A percentile compares a stretch with the other conserved stretches of the same genome.
Evolutionary conservation across 306 rosid species (phyloP).

Genomic region (Arachis hypogaea): DNA sequence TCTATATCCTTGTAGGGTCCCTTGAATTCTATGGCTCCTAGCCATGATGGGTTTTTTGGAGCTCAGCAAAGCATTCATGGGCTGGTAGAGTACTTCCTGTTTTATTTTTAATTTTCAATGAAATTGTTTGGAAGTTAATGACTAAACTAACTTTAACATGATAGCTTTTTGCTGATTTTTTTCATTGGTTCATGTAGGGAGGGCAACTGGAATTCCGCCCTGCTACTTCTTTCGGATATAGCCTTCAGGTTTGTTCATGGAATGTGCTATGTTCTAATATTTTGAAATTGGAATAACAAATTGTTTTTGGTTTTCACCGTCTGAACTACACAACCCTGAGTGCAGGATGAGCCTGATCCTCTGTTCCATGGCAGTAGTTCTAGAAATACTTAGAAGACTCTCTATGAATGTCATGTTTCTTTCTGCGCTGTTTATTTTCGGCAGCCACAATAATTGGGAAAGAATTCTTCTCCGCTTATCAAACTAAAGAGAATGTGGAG

Average conservation of each 20-base stretch:
- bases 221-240: constrained; percentile 61
- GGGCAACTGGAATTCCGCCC: constrained; percentile 80
- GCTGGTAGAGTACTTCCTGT: constrained; percentile 59
- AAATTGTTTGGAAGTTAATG: constrained; percentile 11
- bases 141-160: constrained; percentile 1
- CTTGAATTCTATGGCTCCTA: constrained; percentile 69
- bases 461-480: neutral
- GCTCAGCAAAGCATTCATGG: constrained; percentile 82
- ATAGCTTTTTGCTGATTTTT: constrained; percentile 27
- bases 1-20: constrained; percentile 63
- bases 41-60: constrained; percentile 74
- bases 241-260: constrained; percentile 71
- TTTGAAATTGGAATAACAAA: constrained; percentile 27
- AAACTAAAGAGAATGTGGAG: constrained; percentile 12
- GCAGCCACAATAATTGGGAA: constrained; percentile 16
- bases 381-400: constrained; percentile 57
- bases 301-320: constrained; percentile 35
- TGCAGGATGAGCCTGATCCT: constrained; percentile 75
- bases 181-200: constrained; percentile 55
- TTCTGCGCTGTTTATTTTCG: constrained; percentile 5
- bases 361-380: constrained; percentile 76
- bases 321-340: constrained; percentile 30
- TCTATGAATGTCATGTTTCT: constrained; percentile 4
- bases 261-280: constrained; percentile 7
- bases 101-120: neutral